These are phyloP conservation scores for Albizia julibrissin DNA, from an alignment of 306 rosid genomes.

Conservation along the genomic window DNA sequence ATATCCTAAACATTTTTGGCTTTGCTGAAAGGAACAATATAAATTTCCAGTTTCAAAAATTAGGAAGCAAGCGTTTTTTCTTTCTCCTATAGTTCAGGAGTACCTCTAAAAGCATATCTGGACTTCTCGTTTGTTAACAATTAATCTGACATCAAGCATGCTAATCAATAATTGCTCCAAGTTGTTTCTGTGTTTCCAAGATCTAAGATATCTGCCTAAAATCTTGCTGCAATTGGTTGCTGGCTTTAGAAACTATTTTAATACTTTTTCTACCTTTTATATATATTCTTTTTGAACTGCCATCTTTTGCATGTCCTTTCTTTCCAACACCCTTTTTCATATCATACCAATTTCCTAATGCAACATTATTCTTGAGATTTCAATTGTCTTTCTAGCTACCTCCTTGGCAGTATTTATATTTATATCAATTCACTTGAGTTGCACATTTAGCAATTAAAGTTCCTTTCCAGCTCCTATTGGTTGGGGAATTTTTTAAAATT, in stretches of 20 bases:
- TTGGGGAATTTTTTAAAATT: slow-evolving; percentile 4
- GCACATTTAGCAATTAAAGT: neutral
- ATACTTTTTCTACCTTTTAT: neutral
- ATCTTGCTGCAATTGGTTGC: neutral
- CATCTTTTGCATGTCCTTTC: neutral
- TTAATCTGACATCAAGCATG: neutral
- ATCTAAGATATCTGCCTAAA: neutral
- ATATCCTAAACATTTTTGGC: neutral
- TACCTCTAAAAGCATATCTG: slow-evolving; percentile 1
- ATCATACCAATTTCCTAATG: neutral
- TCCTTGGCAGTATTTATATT: neutral
- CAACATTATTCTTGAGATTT: slow-evolving; percentile 4
- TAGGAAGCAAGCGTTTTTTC: neutral
- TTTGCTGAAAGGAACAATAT: neutral
- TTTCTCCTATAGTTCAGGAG: neutral
- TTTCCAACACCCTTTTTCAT: neutral
- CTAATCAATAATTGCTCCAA: neutral
- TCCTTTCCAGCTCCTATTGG: neutral
- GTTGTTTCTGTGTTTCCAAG: neutral
- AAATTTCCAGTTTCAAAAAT: neutral
- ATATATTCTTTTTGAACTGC: neutral
- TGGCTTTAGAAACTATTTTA: neutral
- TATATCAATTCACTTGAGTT: neutral
- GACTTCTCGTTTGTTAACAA: neutral
- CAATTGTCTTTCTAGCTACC: neutral